Conservation (phyloP, 2,329 filamentous ascomycete species). For the Exutisphaerella laricina region DNA sequence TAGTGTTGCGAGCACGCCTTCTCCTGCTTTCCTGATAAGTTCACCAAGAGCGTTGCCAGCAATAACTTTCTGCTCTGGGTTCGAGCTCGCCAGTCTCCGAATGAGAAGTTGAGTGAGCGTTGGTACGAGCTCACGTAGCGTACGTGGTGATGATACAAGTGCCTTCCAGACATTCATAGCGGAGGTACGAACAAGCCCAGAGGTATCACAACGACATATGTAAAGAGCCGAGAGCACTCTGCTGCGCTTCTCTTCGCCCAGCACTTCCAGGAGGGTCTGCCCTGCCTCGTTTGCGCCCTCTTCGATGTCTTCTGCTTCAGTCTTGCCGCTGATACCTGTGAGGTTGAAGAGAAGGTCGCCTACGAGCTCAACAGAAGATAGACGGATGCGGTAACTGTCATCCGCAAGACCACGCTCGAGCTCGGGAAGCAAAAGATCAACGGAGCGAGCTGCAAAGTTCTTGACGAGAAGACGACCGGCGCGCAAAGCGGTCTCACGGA, state of each 20-base stretch:
- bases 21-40: conserved; percentile 92
- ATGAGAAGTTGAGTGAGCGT: conserved; percentile 95
- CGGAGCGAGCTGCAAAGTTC: conserved; percentile 92
- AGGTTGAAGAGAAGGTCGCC: conserved; percentile 97
- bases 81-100: conserved; percentile 84
- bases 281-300: conserved; percentile 80
- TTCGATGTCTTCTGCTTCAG: conserved; percentile 71
- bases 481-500: conserved; percentile 90
- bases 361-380: conserved; percentile 96
- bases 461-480: conserved; percentile 93
- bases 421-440: conserved; percentile 89
- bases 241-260: conserved; percentile 94
- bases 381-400: conserved; percentile 93
- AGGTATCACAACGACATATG: conserved; percentile 95
- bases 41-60: conserved; percentile 95
- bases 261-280: conserved; percentile 84
- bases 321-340: conserved; percentile 79
- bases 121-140: conserved; percentile 89
- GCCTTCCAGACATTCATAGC: conserved; percentile 96
- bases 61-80: conserved; percentile 98
- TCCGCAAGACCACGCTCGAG: conserved; percentile 95
- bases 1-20: conserved; percentile 80
- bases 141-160: conserved; percentile 83
- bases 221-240: conserved; percentile 96
- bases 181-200: conserved; percentile 79